phyloP scores from a whole-genome alignment of 2,329 filamentous ascomycete genomes.

The Pseudogymnoascus sp. region DNA sequence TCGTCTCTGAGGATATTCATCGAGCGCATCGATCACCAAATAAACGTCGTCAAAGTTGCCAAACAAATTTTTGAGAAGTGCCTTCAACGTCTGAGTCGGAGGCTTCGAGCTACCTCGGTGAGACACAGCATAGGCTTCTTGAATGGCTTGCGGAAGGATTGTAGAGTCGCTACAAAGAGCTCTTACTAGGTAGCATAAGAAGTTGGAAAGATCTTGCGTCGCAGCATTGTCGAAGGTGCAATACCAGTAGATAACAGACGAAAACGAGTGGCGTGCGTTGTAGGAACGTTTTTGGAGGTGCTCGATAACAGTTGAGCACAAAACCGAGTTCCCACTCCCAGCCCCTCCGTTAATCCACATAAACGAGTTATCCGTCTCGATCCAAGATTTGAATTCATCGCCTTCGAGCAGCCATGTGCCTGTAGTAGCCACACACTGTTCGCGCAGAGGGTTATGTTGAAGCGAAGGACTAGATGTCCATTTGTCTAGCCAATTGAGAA shows the following conservation, averaged over 20 bases:
- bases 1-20: slow-evolving; percentile 15
- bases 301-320: slow-evolving; percentile 13
- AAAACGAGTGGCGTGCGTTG: background rate
- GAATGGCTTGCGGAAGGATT: slow-evolving; percentile 1
- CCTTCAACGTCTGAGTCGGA: background rate
- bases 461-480: slow-evolving; percentile 12
- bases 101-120: slow-evolving; percentile 13
- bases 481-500: background rate
- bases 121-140: background rate
- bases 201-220: slow-evolving; percentile 11
- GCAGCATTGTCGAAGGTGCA: slow-evolving; percentile 11
- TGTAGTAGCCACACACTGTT: slow-evolving; percentile 12
- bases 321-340: slow-evolving; percentile 14
- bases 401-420: slow-evolving; percentile 15
- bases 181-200: slow-evolving; percentile 11
- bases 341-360: slow-evolving; percentile 16
- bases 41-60: slow-evolving; percentile 11
- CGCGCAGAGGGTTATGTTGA: slow-evolving; percentile 14
- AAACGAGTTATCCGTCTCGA: slow-evolving; percentile 6
- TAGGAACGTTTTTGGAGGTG: slow-evolving; percentile 6
- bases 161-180: slow-evolving; percentile 13
- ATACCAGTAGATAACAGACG: slow-evolving; percentile 14
- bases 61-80: slow-evolving; percentile 10
- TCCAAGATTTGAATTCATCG: slow-evolving; percentile 9
- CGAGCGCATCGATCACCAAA: slow-evolving; percentile 17